Conservation (phyloP, 371 early-diverging fungal species). For the Mucor lusitanicus region DNA sequence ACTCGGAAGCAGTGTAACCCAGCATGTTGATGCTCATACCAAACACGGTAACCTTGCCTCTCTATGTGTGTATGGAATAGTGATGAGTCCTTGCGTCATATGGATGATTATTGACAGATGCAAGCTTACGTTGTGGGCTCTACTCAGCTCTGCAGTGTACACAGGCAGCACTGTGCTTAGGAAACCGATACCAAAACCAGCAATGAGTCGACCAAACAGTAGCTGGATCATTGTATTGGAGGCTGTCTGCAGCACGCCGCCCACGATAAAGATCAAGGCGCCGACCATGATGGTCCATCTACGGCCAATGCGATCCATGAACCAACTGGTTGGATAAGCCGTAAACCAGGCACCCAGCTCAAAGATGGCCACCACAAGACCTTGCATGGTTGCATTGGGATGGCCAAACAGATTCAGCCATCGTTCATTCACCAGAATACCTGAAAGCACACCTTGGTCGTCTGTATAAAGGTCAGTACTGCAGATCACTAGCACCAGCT, state of each 20-base stretch:
- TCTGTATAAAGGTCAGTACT: no score
- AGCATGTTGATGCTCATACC: slow-evolving; percentile 47
- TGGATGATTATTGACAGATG: no score
- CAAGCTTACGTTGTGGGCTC: slow-evolving; percentile 37
- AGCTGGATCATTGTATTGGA: slow-evolving; percentile 31
- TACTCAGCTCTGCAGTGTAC: slow-evolving; percentile 53
- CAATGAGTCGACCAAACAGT: slow-evolving; percentile 43
- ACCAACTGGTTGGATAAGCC: slow-evolving; percentile 36
- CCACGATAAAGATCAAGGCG: slow-evolving; percentile 48
- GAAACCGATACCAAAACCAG: slow-evolving; percentile 56
- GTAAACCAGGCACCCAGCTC: slow-evolving; percentile 47
- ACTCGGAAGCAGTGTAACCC: slow-evolving; percentile 42
- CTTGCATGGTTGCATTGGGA: slow-evolving; percentile 37
- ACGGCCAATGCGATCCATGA: slow-evolving; percentile 49
- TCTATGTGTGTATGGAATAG: slow-evolving; percentile 6
- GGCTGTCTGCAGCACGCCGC: slow-evolving; percentile 44
- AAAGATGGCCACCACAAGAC: slow-evolving; percentile 42
- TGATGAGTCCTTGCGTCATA: no score
- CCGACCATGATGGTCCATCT: slow-evolving; percentile 48
- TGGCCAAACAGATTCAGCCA: slow-evolving; percentile 35
- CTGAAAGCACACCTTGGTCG: slow-evolving; percentile 42
- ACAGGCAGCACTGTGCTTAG: slow-evolving; percentile 50
- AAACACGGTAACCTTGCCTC: slow-evolving; percentile 40
- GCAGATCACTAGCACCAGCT: no score
- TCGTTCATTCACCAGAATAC: slow-evolving; percentile 38